phyloP scores from a whole-genome alignment of 768 basidiomycete genomes.

The Hysterangium stoloniferum region DNA sequence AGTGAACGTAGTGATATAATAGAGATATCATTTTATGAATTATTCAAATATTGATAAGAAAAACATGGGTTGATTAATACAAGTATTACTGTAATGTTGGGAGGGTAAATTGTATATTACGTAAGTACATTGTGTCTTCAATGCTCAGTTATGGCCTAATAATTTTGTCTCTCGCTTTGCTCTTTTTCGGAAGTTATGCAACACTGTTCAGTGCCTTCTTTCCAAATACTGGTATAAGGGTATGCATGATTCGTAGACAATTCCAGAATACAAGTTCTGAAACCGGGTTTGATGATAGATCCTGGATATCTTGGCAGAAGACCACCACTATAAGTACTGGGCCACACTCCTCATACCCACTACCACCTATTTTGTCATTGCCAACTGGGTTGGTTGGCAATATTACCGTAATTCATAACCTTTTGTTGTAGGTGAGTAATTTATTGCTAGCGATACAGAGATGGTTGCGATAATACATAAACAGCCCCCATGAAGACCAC shows the following conservation, averaged over 20 bases:
- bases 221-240: slow-evolving; percentile 42
- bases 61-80: no score
- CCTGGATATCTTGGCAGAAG: slow-evolving; percentile 54
- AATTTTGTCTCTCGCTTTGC: slow-evolving; percentile 40
- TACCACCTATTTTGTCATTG: slow-evolving; percentile 84
- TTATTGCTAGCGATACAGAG: background rate
- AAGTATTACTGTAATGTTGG: no score
- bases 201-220: slow-evolving; percentile 59
- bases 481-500: background rate
- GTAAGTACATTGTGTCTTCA: slow-evolving; percentile 22
- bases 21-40: no score
- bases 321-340: slow-evolving; percentile 91
- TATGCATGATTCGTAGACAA: slow-evolving; percentile 27
- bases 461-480: background rate
- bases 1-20: no score
- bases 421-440: background rate
- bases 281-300: slow-evolving; percentile 33
- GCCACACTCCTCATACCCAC: slow-evolving; percentile 71
- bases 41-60: no score
- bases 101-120: no score
- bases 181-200: slow-evolving; percentile 52
- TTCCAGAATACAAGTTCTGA: background rate
- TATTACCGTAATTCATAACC: slow-evolving; percentile 84
- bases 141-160: slow-evolving; percentile 44
- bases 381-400: slow-evolving; percentile 99